Percentiles rank a stretch among this genome's conserved stretches.
Conservation (phyloP, 2,329 filamentous ascomycete species). For the Phaeosphaeria sp. region DNA sequence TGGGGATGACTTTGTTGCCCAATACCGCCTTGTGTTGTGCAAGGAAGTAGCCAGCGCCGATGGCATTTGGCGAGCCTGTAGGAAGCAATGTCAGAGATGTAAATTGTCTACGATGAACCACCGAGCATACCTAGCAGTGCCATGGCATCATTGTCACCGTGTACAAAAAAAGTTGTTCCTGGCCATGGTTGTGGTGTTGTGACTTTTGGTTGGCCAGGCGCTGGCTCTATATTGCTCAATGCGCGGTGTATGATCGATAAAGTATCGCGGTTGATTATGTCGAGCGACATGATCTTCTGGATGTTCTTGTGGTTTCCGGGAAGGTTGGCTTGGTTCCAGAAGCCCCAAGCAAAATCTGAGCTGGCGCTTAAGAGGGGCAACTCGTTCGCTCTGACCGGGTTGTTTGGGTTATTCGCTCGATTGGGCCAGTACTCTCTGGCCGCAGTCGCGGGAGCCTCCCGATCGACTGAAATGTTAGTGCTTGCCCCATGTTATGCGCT, state of each 20-base stretch:
- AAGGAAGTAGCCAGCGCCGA: conserved; percentile 18
- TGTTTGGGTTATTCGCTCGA: not conserved
- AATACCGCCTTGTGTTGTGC: conserved; percentile 17
- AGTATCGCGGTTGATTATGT: conserved; percentile 12
- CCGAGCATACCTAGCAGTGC: not conserved
- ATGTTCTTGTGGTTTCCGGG: not conserved
- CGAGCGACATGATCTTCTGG: conserved; percentile 10
- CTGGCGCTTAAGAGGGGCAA: conserved; percentile 11
- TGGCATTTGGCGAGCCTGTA: conserved; percentile 12
- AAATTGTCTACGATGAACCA: not conserved
- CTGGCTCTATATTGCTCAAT: not conserved
- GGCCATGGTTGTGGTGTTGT: conserved; percentile 8
- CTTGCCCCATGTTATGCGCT: not conserved
- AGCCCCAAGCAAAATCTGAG: conserved; percentile 16
- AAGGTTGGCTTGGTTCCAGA: conserved; percentile 16
- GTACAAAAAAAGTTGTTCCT: not conserved
- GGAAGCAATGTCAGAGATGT: not conserved
- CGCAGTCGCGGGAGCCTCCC: conserved; percentile 7
- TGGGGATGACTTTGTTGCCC: conserved; percentile 14
- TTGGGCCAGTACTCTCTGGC: conserved; percentile 10
- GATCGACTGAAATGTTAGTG: conserved; percentile 16
- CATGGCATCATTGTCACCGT: not conserved
- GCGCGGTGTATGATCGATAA: conserved; percentile 7
- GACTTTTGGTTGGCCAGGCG: not conserved
- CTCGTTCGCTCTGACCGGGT: conserved; percentile 1